Percentiles rank a stretch among this genome's conserved stretches.
These are phyloP conservation scores for Apiospora phragmitis DNA, from an alignment of 2,329 filamentous ascomycete genomes.

Conservation along the genomic window DNA sequence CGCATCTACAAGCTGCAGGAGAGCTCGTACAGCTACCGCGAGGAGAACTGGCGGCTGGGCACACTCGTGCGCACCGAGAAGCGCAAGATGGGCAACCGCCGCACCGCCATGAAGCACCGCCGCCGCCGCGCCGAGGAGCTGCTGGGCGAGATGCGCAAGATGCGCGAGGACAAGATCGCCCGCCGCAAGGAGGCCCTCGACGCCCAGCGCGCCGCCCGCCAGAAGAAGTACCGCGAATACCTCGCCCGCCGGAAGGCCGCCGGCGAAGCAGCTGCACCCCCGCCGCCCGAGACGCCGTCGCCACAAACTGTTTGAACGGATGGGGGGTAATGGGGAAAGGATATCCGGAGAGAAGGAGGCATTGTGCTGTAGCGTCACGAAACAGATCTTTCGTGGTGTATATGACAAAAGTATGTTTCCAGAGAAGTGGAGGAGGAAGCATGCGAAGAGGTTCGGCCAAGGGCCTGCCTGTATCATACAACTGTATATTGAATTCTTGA, in stretches of 20 bases:
- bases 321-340: not conserved
- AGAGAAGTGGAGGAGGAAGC: not conserved
- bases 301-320: not conserved
- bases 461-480: conserved; percentile 7
- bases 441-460: not conserved
- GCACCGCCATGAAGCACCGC: conserved; percentile 51
- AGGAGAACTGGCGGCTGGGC: conserved; percentile 61
- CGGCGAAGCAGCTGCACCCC: conserved; percentile 1
- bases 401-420: not conserved
- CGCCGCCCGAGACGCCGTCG: not conserved
- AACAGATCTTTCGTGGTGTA: not conserved
- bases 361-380: not conserved
- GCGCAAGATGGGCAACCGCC: conserved; percentile 41
- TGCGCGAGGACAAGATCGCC: conserved; percentile 30
- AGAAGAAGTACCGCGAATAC: conserved; percentile 26
- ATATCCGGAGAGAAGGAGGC: not conserved
- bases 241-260: conserved; percentile 18
- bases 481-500: conserved; percentile 4
- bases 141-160: conserved; percentile 30
- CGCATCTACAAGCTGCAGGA: conserved; percentile 51
- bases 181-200: conserved; percentile 33
- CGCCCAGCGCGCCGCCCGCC: conserved; percentile 22
- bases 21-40: conserved; percentile 57
- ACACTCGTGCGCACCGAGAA: conserved; percentile 52
- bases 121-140: conserved; percentile 39